Conservation (phyloP, 2,329 filamentous ascomycete genomes). For the Stylonectria norvegica region DNA sequence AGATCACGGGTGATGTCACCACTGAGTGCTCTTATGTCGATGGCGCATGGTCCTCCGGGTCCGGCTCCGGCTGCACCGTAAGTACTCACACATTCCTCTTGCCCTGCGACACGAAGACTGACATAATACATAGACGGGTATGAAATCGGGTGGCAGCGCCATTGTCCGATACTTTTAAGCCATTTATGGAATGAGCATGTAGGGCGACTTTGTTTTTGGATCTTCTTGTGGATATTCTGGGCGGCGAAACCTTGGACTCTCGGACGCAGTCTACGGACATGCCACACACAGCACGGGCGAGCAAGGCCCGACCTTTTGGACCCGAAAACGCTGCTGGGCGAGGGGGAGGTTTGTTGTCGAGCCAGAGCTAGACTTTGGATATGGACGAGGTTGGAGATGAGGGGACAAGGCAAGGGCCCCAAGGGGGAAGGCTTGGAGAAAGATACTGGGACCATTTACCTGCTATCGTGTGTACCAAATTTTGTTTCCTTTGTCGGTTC, state of each 20-base stretch:
- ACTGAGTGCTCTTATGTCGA: constrained; percentile 62
- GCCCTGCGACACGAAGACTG: constrained; percentile 9
- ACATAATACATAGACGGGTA: constrained; percentile 38
- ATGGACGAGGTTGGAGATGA: constrained; percentile 3
- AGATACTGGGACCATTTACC: background rate
- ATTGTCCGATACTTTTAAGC: constrained; percentile 43
- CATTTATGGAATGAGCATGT: constrained; percentile 6
- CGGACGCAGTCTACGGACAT: constrained; percentile 18
- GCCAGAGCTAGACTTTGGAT: constrained; percentile 21
- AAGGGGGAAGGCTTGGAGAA: background rate
- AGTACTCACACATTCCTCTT: constrained; percentile 39
- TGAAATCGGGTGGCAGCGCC: constrained; percentile 40
- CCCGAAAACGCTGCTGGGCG: constrained; percentile 6
- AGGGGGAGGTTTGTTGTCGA: constrained; percentile 18
- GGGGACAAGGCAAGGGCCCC: background rate
- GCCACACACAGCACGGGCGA: constrained; percentile 13
- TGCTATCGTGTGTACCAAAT: background rate
- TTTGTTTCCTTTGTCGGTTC: background rate
- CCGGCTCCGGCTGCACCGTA: constrained; percentile 72
- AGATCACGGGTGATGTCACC: constrained; percentile 64
- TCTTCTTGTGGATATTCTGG: constrained; percentile 36
- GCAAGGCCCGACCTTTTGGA: constrained; percentile 10
- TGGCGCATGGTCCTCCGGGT: constrained; percentile 58
- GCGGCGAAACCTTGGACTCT: constrained; percentile 20
- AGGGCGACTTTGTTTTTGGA: constrained; percentile 29